Evolutionary conservation across 1,284 basidiomycete genomes (phyloP).

Genomic region (Pyrrhoderma noxium): DNA sequence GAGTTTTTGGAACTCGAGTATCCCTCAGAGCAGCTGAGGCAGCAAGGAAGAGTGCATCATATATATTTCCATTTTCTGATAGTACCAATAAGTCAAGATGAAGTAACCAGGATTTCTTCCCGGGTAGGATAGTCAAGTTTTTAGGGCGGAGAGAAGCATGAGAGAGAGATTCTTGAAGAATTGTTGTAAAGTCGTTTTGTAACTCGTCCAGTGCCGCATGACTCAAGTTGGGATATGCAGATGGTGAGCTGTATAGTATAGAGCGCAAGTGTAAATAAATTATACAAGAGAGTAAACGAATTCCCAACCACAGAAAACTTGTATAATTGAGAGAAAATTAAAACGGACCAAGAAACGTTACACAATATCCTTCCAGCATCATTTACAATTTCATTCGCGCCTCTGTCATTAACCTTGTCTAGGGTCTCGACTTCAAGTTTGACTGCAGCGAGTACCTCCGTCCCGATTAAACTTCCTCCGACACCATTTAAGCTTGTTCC

Average conservation of each 20-base stretch:
- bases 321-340: constrained; percentile 3
- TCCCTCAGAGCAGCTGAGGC: constrained; percentile 72
- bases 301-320: background rate
- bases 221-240: constrained; percentile 65
- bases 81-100: constrained; percentile 65
- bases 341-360: constrained; percentile 64
- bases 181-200: constrained; percentile 56
- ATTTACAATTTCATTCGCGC: constrained; percentile 35
- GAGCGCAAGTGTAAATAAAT: background rate
- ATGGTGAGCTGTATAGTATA: constrained; percentile 50
- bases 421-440: constrained; percentile 62
- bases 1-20: constrained; percentile 68
- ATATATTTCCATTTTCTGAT: constrained; percentile 62
- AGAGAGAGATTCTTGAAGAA: constrained; percentile 51
- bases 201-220: constrained; percentile 60
- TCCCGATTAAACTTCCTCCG: constrained; percentile 41
- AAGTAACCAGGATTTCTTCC: constrained; percentile 61
- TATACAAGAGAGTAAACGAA: constrained; percentile 1
- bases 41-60: constrained; percentile 71
- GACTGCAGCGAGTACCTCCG: constrained; percentile 60
- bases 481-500: constrained; percentile 40
- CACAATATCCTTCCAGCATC: constrained; percentile 57
- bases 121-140: constrained; percentile 55
- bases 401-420: too few species aligned
- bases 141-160: constrained; percentile 54